These are phyloP conservation scores for Arthrobotrys conoides DNA, from an alignment of 2,329 filamentous ascomycete genomes.

Conservation along the genomic window DNA sequence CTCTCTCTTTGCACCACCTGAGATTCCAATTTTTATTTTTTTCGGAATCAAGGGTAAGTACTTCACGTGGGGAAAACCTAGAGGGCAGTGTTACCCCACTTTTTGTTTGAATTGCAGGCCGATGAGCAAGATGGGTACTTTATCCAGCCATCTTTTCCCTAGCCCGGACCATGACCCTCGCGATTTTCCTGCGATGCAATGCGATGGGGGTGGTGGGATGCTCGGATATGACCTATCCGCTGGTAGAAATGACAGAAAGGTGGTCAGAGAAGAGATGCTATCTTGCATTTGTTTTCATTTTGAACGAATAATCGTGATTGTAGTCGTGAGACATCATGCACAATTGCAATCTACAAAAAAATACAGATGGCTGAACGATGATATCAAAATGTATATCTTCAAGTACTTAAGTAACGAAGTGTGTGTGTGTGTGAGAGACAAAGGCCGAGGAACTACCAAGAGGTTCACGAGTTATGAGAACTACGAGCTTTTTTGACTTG, in stretches of 20 bases:
- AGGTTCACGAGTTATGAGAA: conserved; percentile 4
- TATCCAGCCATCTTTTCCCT: conserved; percentile 21
- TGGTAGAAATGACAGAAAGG: background rate
- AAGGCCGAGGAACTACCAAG: background rate
- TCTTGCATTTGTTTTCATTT: background rate
- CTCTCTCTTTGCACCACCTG: background rate
- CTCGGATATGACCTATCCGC: conserved; percentile 6
- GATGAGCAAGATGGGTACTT: conserved; percentile 13
- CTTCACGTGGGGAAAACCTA: conserved; percentile 22
- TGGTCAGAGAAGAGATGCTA: background rate
- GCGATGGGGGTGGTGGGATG: conserved; percentile 14
- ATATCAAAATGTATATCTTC: conserved; percentile 38
- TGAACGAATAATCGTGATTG: conserved; percentile 29
- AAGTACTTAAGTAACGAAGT: conserved; percentile 4
- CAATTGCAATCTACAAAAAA: conserved; percentile 8
- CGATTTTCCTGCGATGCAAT: conserved; percentile 16
- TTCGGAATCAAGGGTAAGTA: background rate
- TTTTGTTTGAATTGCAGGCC: conserved; percentile 18
- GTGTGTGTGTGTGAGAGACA: conserved; percentile 5
- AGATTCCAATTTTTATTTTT: background rate
- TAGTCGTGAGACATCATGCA: conserved; percentile 41
- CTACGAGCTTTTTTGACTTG: conserved; percentile 33
- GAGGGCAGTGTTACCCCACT: conserved; percentile 30
- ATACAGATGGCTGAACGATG: conserved; percentile 52
- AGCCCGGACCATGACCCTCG: background rate